Base-by-base conservation (phyloP, 768 basidiomycete genomes). In the Naganishia friedmannii region DNA sequence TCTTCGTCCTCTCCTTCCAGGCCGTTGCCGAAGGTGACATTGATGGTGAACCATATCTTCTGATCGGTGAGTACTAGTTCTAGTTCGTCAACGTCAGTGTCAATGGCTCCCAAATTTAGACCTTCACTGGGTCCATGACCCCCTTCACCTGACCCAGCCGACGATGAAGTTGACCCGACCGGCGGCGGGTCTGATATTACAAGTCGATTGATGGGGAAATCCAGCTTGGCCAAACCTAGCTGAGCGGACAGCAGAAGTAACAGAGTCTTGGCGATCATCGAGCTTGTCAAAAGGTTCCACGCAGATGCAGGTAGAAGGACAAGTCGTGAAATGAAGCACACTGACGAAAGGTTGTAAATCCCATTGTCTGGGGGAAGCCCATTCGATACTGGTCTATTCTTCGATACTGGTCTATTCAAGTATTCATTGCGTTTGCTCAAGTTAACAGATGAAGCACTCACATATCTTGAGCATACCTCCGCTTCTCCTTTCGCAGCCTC, bases 31-130 rank as follows among this genome's bases (percentile, higher is more conserved):
- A 63, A 63, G 6, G 23, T 42, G 26, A 63, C 60, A 45, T 63
- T 26, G 39, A 63, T 42, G 23, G 60, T 63, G 28, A 63, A 45
- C 60, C 60, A 63, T 17, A 21, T 45, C 34, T n/a, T 42, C 26
- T 34, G 23, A 45, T 63, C 60, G 39, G 26, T 42, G 10, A 63
- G 37, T 12, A 21, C 8, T 15, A 34, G 42, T 19, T n/a, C 26
- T 26, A 63, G 37, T 29, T 63, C 60, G 19, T 39, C 26, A 28
- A 39, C 57, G 21, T 21, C 34, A 15, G 42, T 10, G 9, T 42
- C 42, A 17, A 17, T 13, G 15, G 42, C 42, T 42, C 42, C 42
- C 15, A 42, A 13, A 15, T 8, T 10, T 42, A 42, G 2, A 42
- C 42, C 42, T 8, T 8, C 42, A 42, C 2, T 17, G 42, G 34